Percentiles rank a stretch among this genome's conserved stretches.
phyloP scores from a whole-genome alignment of 768 basidiomycete genomes.

The Naganishia randhawae region DNA sequence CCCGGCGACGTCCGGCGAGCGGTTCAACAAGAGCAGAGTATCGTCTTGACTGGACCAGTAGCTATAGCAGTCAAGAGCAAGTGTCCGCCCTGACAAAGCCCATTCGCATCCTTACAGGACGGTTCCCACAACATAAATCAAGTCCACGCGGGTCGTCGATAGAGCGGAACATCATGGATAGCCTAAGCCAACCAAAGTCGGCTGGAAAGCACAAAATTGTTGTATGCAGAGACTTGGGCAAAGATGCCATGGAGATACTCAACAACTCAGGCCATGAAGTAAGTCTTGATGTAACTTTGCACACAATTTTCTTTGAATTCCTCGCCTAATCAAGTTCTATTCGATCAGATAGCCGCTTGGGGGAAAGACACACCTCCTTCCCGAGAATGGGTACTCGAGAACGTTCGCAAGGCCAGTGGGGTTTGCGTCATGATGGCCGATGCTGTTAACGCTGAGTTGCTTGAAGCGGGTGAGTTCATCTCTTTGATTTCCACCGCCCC shows the following conservation, averaged over 20 bases:
- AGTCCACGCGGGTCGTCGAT: neutral
- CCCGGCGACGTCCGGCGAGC: neutral
- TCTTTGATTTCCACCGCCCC: no score
- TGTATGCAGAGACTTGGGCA: constrained; percentile 40
- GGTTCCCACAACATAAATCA: neutral
- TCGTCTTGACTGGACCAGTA: no score
- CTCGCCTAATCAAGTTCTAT: neutral
- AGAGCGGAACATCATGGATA: neutral
- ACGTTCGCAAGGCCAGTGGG: constrained; percentile 65
- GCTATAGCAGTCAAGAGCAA: no score
- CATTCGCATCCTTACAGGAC: no score
- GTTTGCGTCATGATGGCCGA: constrained; percentile 64
- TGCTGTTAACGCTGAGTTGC: constrained; percentile 68
- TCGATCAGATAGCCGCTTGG: constrained; percentile 56
- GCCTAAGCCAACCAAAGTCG: neutral
- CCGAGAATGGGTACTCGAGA: constrained; percentile 69
- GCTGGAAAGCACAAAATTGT: constrained; percentile 36
- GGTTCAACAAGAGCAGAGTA: no score
- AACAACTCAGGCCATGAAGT: constrained; percentile 19
- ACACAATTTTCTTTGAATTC: neutral
- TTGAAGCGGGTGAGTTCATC: constrained; percentile 57
- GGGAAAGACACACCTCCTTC: constrained; percentile 59
- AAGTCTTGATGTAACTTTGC: neutral
- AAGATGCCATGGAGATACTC: constrained; percentile 36
- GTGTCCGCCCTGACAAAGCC: no score